Base-by-base conservation (phyloP, 768 basidiomycete genomes). In the Pulveroboletus ravenelii region DNA sequence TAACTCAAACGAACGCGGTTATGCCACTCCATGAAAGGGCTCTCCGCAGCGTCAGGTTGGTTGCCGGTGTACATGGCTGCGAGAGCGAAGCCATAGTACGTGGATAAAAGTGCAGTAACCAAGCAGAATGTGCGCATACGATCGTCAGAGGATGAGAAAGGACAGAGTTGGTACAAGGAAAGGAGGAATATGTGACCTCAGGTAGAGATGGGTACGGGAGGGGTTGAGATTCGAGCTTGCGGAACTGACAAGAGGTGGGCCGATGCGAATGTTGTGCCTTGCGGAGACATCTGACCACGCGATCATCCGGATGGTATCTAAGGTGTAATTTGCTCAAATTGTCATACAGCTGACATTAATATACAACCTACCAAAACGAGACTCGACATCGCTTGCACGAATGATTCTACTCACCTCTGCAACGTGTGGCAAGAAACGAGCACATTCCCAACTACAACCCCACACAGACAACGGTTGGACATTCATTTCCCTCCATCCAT, bases 1-100 rank as follows among this genome's bases (percentile, higher is more conserved):
- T 79, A 74, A 25, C 40, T 34, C 1, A 62, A 64, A 48, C 83
- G 78, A 40, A 77, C 61, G 23, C 44, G 48, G 60, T 85, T 84
- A 61, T 84, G 81, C 1, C 69, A 66, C 25, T 44, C 35, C 15
- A 85, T 68, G 55, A 78, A 78, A 23, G 63, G 60, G 14, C 42
- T 42, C 54, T 53, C 17, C 51, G 7, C 15, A 50, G 7, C 15
- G 7, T 15, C 6, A 9, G 46, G n/a, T 38, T 58, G 49, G 29
- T 39, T 51, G 39, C 45, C 45, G 41, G 50, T 6, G 25, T 6
- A 27, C 25, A 4, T 51, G 47, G 53, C 43, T 14, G 56, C 57
- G 38, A 55, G 25, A 29, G 44, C 50, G 38, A 43, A 25, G 36
- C 30, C 41, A 41, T 49, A 53, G 41, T 63, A 42, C 45, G 64